phyloP scores from a whole-genome alignment of 2,329 filamentous ascomycete genomes.

The Penicillium sp. region DNA sequence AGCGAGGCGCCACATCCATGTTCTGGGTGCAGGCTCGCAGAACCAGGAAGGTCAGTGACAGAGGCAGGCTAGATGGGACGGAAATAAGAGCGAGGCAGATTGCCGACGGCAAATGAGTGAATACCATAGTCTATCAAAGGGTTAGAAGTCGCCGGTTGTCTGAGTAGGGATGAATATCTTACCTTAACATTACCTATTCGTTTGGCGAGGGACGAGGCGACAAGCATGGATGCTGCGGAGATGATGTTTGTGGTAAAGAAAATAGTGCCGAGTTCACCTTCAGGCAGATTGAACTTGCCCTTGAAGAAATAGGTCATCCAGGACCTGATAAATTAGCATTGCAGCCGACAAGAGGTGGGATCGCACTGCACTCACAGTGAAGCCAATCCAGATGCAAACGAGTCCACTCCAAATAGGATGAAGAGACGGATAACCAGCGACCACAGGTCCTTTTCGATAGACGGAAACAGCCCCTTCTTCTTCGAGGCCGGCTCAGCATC shows the following conservation, averaged over 20 bases:
- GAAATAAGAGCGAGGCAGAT: slow-evolving; percentile 64
- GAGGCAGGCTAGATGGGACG: slow-evolving; percentile 51
- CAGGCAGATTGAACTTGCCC: slow-evolving; percentile 53
- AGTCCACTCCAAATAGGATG: slow-evolving; percentile 66
- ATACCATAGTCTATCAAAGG: slow-evolving; percentile 64
- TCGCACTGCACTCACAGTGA: slow-evolving; percentile 53
- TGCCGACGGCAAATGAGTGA: slow-evolving; percentile 68
- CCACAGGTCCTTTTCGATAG: slow-evolving; percentile 52
- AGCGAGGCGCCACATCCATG: slow-evolving; percentile 70
- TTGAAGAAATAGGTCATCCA: slow-evolving; percentile 59
- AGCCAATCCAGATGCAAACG: slow-evolving; percentile 68
- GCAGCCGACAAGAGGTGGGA: slow-evolving; percentile 29
- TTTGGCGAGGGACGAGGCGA: slow-evolving; percentile 63
- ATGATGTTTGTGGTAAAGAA: slow-evolving; percentile 51
- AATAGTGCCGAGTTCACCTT: slow-evolving; percentile 54
- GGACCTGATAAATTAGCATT: slow-evolving; percentile 31
- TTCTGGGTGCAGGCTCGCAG: slow-evolving; percentile 61
- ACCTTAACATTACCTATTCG: slow-evolving; percentile 55
- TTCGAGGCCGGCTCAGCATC: slow-evolving; percentile 15
- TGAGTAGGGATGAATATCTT: slow-evolving; percentile 17
- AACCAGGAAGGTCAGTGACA: slow-evolving; percentile 60
- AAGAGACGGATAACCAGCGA: slow-evolving; percentile 53
- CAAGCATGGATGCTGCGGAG: slow-evolving; percentile 43
- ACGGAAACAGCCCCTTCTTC: slow-evolving; percentile 49
- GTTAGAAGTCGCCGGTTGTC: slow-evolving; percentile 11